Evolutionary conservation across 2,329 filamentous ascomycete species (phyloP).

Genomic region (Trichoderma sp.): DNA sequence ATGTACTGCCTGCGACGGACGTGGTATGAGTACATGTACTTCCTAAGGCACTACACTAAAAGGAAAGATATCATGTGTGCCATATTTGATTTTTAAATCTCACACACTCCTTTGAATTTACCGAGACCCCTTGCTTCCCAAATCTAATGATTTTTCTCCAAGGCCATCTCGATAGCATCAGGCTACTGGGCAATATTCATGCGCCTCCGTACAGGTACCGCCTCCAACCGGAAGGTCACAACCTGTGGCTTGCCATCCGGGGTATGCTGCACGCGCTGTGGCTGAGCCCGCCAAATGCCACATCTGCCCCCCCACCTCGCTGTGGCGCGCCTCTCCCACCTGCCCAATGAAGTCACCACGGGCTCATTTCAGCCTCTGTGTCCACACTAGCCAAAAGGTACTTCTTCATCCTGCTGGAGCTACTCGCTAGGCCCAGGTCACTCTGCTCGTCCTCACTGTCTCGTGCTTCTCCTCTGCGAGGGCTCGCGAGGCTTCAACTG

Average conservation of each 20-base stretch:
- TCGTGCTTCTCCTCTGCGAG: conserved; percentile 14
- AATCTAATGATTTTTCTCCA: too few relatives aligned
- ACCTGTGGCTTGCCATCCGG: neutral
- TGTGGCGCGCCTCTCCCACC: conserved; percentile 7
- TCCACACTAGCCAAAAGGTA: conserved; percentile 1
- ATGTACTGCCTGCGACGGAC: neutral
- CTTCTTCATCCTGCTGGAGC: neutral
- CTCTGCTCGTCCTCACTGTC: neutral
- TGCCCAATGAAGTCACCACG: conserved; percentile 19
- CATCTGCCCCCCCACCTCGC: neutral
- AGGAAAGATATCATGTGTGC: too few relatives aligned
- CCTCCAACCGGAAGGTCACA: neutral
- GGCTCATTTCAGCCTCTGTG: conserved; percentile 14
- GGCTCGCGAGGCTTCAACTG: conserved; percentile 6
- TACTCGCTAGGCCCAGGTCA: neutral
- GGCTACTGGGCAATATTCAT: too few relatives aligned
- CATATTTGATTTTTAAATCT: too few relatives aligned
- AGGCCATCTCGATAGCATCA: neutral
- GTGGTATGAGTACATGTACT: too few relatives aligned
- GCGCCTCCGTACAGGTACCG: too few relatives aligned
- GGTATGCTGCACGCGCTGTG: neutral
- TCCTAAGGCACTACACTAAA: neutral
- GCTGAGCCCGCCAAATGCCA: neutral
- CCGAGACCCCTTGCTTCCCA: too few relatives aligned
- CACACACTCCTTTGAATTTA: too few relatives aligned